Evolutionary conservation across 192 early-diverging fungal genomes (phyloP), one percentile per base, ranked within the genome.

Genomic region (Coemansia brasiliensis): DNA sequence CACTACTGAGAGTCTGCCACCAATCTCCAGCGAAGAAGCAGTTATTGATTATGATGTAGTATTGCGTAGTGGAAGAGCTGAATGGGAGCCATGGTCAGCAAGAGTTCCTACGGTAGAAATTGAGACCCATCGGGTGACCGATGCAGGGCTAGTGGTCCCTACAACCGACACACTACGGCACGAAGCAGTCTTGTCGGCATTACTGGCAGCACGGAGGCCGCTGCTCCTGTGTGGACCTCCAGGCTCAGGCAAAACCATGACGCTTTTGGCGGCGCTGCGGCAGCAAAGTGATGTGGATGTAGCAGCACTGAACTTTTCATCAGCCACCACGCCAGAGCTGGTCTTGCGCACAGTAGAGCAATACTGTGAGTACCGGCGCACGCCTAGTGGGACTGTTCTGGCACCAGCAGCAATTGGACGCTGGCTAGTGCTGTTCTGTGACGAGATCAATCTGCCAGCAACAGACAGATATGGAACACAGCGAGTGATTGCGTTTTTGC

Each of bases 211-310:
- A 65, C 96, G 93, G 69, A 92, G 89, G 60, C 95, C 98, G 8
- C 66, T 98, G 27, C 83, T 99, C 32, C 82, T 99, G 25, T 99
- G 98, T 71, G 98, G 98, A 43, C 96, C 98, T 57, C 98, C 98
- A 6, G 98, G 98, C 25, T 95, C 93, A 21, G 96, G 96, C 66
- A 98, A 99, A 82, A 99, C 95, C 32, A 99, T 98, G 98, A 98
- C 98, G 3, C 71, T 99, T 32, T 92, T 98, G 72, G 88, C 93
- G 53, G 94, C 95, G 2, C 80, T 99, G 48, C 91, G 98, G 18
- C 94, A 91, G 61, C 72, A 97, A 27, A 87, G 93, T 5, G 93
- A 95, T 53, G 88, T 96, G 83, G 94, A 99, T 69, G 96, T 99
- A 2, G 93, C 93, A 2, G 94, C 91, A 62, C 91, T 99, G 49